Conservation (phyloP, 2,329 filamentous ascomycete genomes). For the Colletotrichum higginsianum region DNA sequence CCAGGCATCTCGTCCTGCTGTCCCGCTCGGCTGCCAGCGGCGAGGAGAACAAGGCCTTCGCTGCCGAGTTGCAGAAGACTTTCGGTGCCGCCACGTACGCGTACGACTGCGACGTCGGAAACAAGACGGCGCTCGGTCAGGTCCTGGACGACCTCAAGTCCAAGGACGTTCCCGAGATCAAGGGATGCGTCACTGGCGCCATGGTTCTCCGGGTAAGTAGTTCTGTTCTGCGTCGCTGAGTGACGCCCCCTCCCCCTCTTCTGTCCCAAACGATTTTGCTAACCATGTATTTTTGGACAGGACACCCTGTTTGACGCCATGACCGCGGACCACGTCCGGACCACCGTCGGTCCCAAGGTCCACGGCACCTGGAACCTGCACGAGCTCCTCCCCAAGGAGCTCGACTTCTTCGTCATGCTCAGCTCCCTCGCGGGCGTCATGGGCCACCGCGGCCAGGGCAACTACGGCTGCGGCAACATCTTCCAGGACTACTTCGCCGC, state of each 20-base stretch:
- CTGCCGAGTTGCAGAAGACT: constrained; percentile 21
- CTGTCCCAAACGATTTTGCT: background rate
- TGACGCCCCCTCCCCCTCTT: no score
- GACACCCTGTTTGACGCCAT: constrained; percentile 49
- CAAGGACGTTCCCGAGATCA: constrained; percentile 29
- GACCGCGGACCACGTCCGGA: constrained; percentile 48
- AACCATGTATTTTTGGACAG: background rate
- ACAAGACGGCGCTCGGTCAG: constrained; percentile 21
- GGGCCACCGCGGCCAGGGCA: constrained; percentile 55
- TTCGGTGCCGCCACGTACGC: constrained; percentile 25
- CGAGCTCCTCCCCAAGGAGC: constrained; percentile 47
- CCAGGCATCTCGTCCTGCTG: constrained; percentile 48
- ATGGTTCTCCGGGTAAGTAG: constrained; percentile 38
- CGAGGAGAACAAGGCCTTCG: constrained; percentile 36
- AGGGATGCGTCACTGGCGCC: constrained; percentile 35
- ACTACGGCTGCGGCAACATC: constrained; percentile 61
- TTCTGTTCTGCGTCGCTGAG: no score
- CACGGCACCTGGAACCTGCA: constrained; percentile 51
- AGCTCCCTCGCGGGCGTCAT: constrained; percentile 49
- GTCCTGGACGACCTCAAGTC: constrained; percentile 27
- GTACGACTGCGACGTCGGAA: constrained; percentile 37
- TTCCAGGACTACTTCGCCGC: constrained; percentile 60
- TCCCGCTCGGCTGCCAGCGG: constrained; percentile 46
- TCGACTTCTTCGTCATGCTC: constrained; percentile 56
- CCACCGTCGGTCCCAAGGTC: constrained; percentile 52